These are phyloP conservation scores for Stephanocyclus meneghinianus DNA, from an alignment of 352 stramenopile genomes.

Conservation along the genomic window DNA sequence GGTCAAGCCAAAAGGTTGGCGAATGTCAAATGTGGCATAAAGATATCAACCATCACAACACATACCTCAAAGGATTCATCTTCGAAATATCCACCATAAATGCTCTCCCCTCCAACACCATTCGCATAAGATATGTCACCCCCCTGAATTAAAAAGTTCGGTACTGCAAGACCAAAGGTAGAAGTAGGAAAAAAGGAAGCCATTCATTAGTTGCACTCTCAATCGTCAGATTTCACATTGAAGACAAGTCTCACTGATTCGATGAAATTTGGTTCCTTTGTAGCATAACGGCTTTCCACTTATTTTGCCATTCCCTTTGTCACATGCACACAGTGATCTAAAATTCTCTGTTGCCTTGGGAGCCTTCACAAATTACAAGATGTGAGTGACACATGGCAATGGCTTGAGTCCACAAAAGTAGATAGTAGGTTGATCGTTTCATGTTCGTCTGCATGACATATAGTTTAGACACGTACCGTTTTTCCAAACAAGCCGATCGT, in stretches of 20 bases:
- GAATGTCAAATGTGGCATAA: conserved; percentile 1
- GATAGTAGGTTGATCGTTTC: too few species aligned
- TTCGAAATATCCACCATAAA: conserved; percentile 74
- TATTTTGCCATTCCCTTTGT: conserved; percentile 87
- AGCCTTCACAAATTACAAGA: conserved; percentile 52
- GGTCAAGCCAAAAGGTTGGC: background rate
- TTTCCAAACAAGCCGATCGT: conserved; percentile 88
- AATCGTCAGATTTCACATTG: background rate
- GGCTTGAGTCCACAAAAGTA: too few species aligned
- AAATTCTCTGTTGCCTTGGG: conserved; percentile 99
- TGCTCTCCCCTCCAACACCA: conserved; percentile 76
- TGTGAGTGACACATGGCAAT: background rate
- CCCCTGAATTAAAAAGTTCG: conserved; percentile 77
- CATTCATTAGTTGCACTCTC: background rate
- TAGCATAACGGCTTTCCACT: conserved; percentile 90
- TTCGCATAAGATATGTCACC: conserved; percentile 74
- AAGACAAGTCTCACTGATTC: conserved; percentile 84
- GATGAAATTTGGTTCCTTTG: conserved; percentile 93
- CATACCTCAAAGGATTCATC: conserved; percentile 71
- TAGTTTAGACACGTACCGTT: conserved; percentile 47
- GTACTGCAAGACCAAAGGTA: conserved; percentile 58
- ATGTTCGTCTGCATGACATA: background rate
- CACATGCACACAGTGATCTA: conserved; percentile 93
- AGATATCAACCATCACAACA: background rate
- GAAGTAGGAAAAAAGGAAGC: conserved; percentile 14